Evolutionary conservation across 2,329 filamentous ascomycete species (phyloP).

Genomic region (Parasarocladium wereldwijsianum): DNA sequence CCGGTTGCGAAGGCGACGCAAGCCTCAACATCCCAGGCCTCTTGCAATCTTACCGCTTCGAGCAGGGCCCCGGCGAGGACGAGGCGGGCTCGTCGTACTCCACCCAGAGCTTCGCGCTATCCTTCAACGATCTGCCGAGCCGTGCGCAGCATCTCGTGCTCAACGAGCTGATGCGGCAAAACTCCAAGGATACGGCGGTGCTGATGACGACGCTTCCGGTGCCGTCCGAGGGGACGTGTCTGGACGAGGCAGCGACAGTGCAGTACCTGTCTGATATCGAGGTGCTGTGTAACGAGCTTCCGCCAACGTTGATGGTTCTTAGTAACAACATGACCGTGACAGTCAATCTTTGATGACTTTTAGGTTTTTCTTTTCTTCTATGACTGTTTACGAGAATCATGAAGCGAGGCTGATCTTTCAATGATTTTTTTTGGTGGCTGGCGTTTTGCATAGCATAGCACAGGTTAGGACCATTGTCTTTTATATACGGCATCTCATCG

Average conservation of each 20-base stretch:
- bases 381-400: background rate
- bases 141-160: conserved; percentile 75
- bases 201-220: conserved; percentile 74
- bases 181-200: conserved; percentile 59
- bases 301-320: conserved; percentile 64
- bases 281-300: conserved; percentile 60
- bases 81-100: conserved; percentile 31
- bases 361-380: conserved; percentile 28
- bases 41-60: conserved; percentile 21
- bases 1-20: conserved; percentile 18
- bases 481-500: background rate
- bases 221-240: conserved; percentile 60
- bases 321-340: conserved; percentile 87
- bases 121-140: conserved; percentile 76
- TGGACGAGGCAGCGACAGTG: conserved; percentile 54
- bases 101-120: conserved; percentile 51
- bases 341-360: conserved; percentile 41
- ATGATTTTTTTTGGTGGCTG: background rate
- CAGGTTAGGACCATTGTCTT: background rate
- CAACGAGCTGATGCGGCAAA: conserved; percentile 63
- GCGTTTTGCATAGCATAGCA: background rate
- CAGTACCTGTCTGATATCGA: conserved; percentile 67
- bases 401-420: background rate
- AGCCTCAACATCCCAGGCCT: conserved; percentile 29
- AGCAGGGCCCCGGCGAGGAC: conserved; percentile 10